These are phyloP conservation scores for Amphichorda felina DNA, from an alignment of 2,329 filamentous ascomycete genomes.

Conservation along the genomic window DNA sequence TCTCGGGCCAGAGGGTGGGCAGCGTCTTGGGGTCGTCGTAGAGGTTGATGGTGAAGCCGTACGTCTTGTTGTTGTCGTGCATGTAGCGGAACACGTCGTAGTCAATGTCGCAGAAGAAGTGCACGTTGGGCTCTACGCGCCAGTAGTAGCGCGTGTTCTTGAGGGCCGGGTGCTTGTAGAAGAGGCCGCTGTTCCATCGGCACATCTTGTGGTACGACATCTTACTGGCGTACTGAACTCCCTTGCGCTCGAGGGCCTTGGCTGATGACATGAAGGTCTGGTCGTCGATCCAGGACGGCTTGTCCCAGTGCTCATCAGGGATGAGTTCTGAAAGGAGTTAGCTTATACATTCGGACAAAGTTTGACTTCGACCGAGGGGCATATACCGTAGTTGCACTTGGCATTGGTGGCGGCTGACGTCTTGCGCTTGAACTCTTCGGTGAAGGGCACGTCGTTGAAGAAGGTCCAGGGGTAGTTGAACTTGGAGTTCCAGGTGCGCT, in stretches of 20 bases:
- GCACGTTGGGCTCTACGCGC: conserved; percentile 96
- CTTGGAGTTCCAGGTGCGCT: conserved; percentile 93
- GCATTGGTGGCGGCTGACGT: conserved; percentile 80
- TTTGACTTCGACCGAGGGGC: conserved; percentile 6
- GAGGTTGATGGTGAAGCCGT: conserved; percentile 95
- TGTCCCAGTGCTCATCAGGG: conserved; percentile 89
- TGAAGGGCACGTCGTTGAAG: conserved; percentile 92
- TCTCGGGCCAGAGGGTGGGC: conserved; percentile 89
- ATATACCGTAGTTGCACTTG: conserved; percentile 67
- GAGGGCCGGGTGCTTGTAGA: conserved; percentile 91
- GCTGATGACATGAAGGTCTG: conserved; percentile 79
- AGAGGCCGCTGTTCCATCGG: conserved; percentile 95
- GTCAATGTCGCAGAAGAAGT: conserved; percentile 98
- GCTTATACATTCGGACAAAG: too few relatives aligned
- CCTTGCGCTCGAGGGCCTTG: conserved; percentile 67
- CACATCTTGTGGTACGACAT: conserved; percentile 98
- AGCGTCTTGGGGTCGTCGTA: conserved; percentile 87
- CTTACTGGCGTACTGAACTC: conserved; percentile 83
- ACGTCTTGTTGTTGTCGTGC: conserved; percentile 97
- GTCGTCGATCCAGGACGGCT: conserved; percentile 83
- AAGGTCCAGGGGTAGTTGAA: conserved; percentile 99
- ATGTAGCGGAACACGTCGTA: conserved; percentile 98
- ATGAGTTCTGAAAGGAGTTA: conserved; percentile 62
- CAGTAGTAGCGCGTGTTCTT: conserved; percentile 83
- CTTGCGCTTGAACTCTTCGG: conserved; percentile 79